Base-by-base conservation (phyloP, 1,139 yeast species). In the Candida gigantensis region DNA sequence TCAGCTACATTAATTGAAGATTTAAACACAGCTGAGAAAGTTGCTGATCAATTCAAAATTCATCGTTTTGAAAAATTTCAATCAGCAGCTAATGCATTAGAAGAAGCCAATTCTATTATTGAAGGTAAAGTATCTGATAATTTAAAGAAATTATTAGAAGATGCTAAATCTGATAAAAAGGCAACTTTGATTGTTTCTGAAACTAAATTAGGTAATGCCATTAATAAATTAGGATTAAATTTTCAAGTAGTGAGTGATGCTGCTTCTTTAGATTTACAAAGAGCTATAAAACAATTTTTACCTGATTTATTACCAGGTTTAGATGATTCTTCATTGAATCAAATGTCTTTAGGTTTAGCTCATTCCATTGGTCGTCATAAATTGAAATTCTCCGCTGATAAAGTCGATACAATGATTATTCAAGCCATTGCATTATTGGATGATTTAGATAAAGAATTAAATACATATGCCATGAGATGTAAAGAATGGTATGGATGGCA, bases 401-500 rank as follows among this genome's bases (percentile, higher is more conserved):
- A 92, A 72, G 97, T 89, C 43, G 98, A 92, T 68, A 92, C 95
- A 53, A 90, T 90, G 96, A 89, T 92, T 62, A 95, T 92, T 47
- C 98, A 94, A 74, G 98, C 98, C 39, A 92, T 92, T 72, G 97
- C 98, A 24, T 74, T 94, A 50, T 77, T 92, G 58, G 99, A 92
- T 58, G 96, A 94, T 62, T 79, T 92, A 58, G 98, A 92, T 72
- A 92, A 92, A 72, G 98, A 94, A 63, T 78, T 92, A 57, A 92
- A 92, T 74, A 94, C 97, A 36, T 92, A 87, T 58, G 92, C 97
- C 51, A 92, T 92, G 99, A 83, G 99, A 73, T 79, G 81, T 62
- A 90, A 90, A 73, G 99, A 92, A 73, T 92, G 99, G 99, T 92
- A 94, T 70, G 97, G 98, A 49, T 92, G 99, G 99, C 99, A 92